phyloP scores from a whole-genome alignment of 768 basidiomycete species.

The Boletellus ananas region DNA sequence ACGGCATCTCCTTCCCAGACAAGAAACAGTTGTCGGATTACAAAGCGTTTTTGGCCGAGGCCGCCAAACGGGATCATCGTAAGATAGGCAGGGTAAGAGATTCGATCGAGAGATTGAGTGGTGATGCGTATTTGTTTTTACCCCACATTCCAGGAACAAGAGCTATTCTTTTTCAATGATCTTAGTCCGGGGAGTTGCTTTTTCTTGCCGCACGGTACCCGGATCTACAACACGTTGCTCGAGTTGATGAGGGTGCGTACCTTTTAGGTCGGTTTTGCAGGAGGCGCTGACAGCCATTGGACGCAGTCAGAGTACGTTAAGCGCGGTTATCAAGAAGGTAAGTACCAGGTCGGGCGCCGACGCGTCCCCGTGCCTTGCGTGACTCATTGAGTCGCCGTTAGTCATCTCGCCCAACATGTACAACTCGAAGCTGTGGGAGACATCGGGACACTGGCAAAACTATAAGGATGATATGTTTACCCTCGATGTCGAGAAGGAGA shows the following conservation, averaged over 20 bases:
- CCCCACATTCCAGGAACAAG: slow-evolving; percentile 66
- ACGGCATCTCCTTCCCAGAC: slow-evolving; percentile 99
- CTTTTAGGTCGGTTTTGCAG: not conserved
- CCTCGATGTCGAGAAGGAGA: slow-evolving; percentile 93
- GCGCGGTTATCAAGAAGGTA: slow-evolving; percentile 93
- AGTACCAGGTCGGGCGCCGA: not conserved
- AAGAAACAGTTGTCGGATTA: slow-evolving; percentile 92
- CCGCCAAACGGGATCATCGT: slow-evolving; percentile 96
- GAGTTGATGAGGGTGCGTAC: slow-evolving; percentile 82
- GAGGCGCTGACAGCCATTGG: slow-evolving; percentile 3
- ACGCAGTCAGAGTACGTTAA: slow-evolving; percentile 84
- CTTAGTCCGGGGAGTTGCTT: slow-evolving; percentile 92
- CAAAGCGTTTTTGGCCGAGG: slow-evolving; percentile 93
- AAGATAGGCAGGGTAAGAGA: slow-evolving; percentile 80
- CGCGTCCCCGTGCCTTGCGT: not conserved
- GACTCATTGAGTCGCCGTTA: slow-evolving; percentile 24
- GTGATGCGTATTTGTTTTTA: not conserved
- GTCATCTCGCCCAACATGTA: slow-evolving; percentile 99
- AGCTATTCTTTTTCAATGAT: slow-evolving; percentile 98
- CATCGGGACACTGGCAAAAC: slow-evolving; percentile 97
- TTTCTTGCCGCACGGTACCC: slow-evolving; percentile 95
- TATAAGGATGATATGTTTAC: slow-evolving; percentile 98
- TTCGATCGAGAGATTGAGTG: not conserved
- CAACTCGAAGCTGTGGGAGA: slow-evolving; percentile 95
- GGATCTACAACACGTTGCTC: slow-evolving; percentile 92